Percentiles rank a stretch among this genome's conserved stretches.
Conservation (phyloP, 2,329 filamentous ascomycete species). For the Fusarium dimerum region DNA sequence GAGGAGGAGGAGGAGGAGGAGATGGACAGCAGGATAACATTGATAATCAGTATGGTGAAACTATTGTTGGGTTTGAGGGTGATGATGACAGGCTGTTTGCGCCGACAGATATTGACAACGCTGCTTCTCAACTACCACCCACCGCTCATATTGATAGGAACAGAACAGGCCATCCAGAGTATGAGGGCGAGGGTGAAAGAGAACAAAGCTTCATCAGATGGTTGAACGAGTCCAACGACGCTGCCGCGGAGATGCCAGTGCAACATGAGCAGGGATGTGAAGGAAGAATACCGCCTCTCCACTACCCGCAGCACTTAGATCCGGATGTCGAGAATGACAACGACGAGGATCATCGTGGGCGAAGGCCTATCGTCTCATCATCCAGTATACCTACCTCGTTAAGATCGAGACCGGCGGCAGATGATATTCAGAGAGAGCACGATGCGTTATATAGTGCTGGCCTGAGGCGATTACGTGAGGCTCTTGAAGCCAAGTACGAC, state of each 20-base stretch:
- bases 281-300: not conserved
- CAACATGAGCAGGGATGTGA: not conserved
- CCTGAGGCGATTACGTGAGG: not conserved
- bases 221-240: not conserved
- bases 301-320: not conserved
- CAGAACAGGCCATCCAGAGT: no score
- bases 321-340: not conserved
- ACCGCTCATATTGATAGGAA: no score
- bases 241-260: not conserved
- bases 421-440: not conserved
- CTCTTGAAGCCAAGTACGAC: not conserved
- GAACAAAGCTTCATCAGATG: not conserved
- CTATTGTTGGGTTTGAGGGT: no score
- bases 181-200: not conserved
- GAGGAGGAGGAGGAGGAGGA: not conserved
- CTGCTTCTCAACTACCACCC: no score
- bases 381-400: not conserved
- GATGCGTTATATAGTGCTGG: not conserved
- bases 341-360: not conserved
- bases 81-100: no score
- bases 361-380: not conserved
- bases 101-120: no score
- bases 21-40: not conserved
- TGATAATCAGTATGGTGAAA: no score
- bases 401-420: no score